Base-by-base conservation (phyloP, 495 filamentous ascomycete genomes). In the Rhizodiscina lignyota region DNA sequence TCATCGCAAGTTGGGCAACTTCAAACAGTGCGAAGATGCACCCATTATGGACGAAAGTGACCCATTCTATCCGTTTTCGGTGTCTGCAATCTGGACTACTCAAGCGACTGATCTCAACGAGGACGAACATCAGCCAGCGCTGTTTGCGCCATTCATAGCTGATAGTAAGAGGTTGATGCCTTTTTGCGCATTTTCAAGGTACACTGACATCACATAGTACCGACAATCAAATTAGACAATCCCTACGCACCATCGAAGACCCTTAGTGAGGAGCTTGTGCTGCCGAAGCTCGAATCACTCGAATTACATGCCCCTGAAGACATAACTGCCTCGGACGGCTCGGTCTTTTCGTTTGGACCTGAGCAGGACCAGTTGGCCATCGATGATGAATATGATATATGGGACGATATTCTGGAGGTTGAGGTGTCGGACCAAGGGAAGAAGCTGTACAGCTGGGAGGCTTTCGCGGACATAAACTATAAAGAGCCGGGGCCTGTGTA, bases 391-490 rank as follows among this genome's bases (percentile, higher is more conserved):
- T 49, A 44, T 11, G 47, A 54, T 32, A 42, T 55, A 5, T 55
- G 52, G 49, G 29, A 45, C 18, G 24, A 46, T 4, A 41, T 47
- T 11, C 17, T 48, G 2, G 34, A 45, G 50, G 17, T 48, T 44
- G 29, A 38, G 52, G 18, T 50, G 59, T 19, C 59, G 64, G 31
- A 68, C 67, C 41, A 72, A 60, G 43, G 80, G 71, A 16, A 22
- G n/a, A 21, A 13, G 13, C 49, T 50, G 34, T 46, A 41, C 35
- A 42, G 43, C 17, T 94, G 84, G 85, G 81, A 91, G 37, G 63
- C 45, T 2, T 86, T 80, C 49, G 56, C 66, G 6, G 40, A 67
- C 27, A 45, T 45, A 8, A 43, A 53, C 27, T 35, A 43, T 41
- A 37, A 44, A 12, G 66, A 72, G 37, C 57, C 51, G 0, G 45